Evolutionary conservation across 2,329 filamentous ascomycete genomes (phyloP).

Genomic region (Alternaria hordeiaustralica): DNA sequence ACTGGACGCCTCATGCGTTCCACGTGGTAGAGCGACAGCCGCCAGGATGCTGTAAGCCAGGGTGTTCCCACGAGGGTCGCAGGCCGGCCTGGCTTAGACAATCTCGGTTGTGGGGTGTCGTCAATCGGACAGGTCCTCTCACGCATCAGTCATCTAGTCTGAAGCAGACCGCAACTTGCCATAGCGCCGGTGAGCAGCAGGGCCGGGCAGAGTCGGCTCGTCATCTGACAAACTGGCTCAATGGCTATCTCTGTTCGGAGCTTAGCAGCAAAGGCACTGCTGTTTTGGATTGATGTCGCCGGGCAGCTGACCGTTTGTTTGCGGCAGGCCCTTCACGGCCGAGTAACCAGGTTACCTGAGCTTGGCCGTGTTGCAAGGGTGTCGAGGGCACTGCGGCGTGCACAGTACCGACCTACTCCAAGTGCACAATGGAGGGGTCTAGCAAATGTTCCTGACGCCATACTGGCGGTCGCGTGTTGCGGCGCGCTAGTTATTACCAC

Average conservation of each 20-base stretch:
- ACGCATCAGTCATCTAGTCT: conserved; percentile 15
- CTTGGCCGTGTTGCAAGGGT: conserved; percentile 21
- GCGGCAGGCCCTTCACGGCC: conserved; percentile 7
- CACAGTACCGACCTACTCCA: conserved; percentile 7
- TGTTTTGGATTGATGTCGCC: conserved; percentile 18
- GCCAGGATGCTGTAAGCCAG: conserved; percentile 9
- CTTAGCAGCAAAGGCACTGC: conserved; percentile 16
- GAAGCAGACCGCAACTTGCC: conserved; percentile 29
- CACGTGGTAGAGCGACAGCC: conserved; percentile 23
- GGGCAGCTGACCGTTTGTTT: conserved; percentile 27
- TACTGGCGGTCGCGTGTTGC: conserved; percentile 27
- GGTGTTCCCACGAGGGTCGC: conserved; percentile 17
- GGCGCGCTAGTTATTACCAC: conserved; percentile 23
- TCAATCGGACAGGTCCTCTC: conserved; percentile 13
- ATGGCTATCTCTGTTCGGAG: conserved; percentile 9
- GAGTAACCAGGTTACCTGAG: conserved; percentile 15
- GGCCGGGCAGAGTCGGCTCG: conserved; percentile 28
- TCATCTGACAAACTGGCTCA: conserved; percentile 16
- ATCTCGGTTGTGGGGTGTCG: conserved; percentile 21
- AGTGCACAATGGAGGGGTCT: conserved; percentile 5
- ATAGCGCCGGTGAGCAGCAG: conserved; percentile 21
- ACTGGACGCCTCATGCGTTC: conserved; percentile 19
- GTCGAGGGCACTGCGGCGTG: conserved; percentile 10
- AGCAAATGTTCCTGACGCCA: conserved; percentile 30
- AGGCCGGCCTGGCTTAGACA: conserved; percentile 9